A percentile compares a stretch with the other conserved stretches of the same genome.
Evolutionary conservation across 2,329 filamentous ascomycete genomes (phyloP).

Genomic region (Calonectria honghensis): DNA sequence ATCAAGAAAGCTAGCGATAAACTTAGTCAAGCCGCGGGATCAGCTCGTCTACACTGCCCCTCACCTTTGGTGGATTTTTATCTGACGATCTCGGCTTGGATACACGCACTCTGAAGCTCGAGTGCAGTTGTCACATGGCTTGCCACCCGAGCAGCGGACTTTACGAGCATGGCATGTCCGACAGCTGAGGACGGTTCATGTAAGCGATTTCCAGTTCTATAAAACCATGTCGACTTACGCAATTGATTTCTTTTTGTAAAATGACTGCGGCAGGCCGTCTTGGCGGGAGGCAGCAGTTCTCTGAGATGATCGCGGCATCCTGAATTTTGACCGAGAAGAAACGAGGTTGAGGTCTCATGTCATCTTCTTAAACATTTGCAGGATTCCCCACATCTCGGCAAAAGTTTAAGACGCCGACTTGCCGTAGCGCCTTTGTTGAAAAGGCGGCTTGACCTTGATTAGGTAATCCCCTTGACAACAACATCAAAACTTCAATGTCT

Average conservation of each 20-base stretch:
- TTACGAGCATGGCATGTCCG: conserved; percentile 31
- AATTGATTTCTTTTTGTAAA: conserved; percentile 25
- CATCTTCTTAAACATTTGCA: conserved; percentile 17
- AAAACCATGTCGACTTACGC: conserved; percentile 8
- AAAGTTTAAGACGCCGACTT: conserved; percentile 20
- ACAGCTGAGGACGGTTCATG: neutral
- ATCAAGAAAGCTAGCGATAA: conserved; percentile 31
- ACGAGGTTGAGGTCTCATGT: neutral
- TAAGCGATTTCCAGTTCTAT: neutral
- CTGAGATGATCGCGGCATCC: conserved; percentile 15
- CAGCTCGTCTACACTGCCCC: neutral
- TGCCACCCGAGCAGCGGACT: conserved; percentile 26
- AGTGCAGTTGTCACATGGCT: conserved; percentile 28
- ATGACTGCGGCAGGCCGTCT: conserved; percentile 3
- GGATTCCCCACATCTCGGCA: conserved; percentile 25
- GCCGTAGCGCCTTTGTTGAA: neutral
- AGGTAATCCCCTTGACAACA: neutral
- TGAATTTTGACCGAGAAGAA: conserved; percentile 20
- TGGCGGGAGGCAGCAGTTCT: neutral
- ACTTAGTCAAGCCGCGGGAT: neutral
- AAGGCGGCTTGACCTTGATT: neutral
- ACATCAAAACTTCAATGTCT: neutral
- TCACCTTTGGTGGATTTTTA: conserved; percentile 28
- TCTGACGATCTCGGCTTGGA: conserved; percentile 19
- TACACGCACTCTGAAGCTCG: conserved; percentile 29